Conservation (phyloP, 148 eudicot genomes). For the Amaranthus hypochondriacus region DNA sequence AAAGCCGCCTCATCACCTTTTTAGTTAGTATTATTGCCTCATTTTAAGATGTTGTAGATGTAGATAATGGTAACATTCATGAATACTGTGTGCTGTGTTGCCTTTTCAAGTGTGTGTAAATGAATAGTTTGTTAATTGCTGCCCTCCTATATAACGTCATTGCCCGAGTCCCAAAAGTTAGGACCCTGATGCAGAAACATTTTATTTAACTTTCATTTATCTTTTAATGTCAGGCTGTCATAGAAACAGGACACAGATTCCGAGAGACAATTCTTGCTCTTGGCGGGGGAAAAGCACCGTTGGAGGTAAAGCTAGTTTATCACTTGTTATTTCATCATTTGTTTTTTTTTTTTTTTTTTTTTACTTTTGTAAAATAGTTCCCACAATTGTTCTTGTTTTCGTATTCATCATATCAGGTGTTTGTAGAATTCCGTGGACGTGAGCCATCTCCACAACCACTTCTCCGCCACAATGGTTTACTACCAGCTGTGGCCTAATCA, state of each 20-base stretch:
- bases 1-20: neutral
- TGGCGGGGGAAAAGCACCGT: conserved; percentile 95
- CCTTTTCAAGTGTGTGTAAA: neutral
- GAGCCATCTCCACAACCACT: conserved; percentile 97
- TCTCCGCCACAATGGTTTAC: conserved; percentile 89
- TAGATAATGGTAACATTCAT: too few relatives aligned
- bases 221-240: conserved; percentile 56
- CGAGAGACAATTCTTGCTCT: conserved; percentile 95
- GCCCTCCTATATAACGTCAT: too few relatives aligned
- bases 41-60: too few relatives aligned
- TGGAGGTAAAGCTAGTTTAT: conserved; percentile 39
- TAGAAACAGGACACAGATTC: conserved; percentile 82
- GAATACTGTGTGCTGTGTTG: neutral
- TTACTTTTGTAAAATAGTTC: neutral
- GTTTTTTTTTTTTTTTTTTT: neutral
- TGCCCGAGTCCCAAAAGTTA: too few relatives aligned
- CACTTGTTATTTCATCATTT: neutral
- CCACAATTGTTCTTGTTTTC: neutral
- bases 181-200: neutral
- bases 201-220: neutral
- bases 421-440: conserved; percentile 89
- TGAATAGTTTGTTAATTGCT: neutral
- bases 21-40: too few relatives aligned
- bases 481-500: conserved; percentile 38
- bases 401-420: conserved; percentile 46